Base-by-base conservation (phyloP, 1,284 basidiomycete genomes). In the Tylopilus orsonianus region DNA sequence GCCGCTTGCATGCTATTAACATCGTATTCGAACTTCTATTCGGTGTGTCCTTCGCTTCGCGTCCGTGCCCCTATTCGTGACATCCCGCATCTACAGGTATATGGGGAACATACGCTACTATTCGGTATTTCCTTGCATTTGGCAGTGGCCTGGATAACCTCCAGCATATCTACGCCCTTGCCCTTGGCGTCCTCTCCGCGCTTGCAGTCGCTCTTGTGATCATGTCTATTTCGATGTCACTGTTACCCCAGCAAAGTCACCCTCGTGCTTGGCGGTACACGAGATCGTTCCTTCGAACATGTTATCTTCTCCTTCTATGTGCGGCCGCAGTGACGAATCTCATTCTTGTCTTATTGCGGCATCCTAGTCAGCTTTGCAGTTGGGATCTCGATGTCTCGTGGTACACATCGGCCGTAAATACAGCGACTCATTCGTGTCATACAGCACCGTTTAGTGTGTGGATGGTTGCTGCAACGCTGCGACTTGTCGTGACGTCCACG, bases 341-440 rank as follows among this genome's bases (percentile, higher is more conserved):
- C 38, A 72, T 69, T 12, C 63, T 87, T 27, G 69, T 81, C 41
- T 70, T 75, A 41, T 44, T 75, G 7, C 65, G 78, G 48, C 70
- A 71, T 48, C 59, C 79, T 8, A 58, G 53, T n/a, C 64, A 68
- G 30, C 72, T 78, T 16, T 87, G 85, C 55, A 61, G 68, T 35
- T 71, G 83, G 69, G 81, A 84, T 54, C 68, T 87, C 39, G 85
- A 88, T 58, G 70, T 82, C 35, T 66, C 80, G 4, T 88, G 85
- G 85, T 75, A 79, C 7, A 58, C 64, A 12, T 60, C 67, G 5
- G 47, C 50, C 8, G 43, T 54, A 18, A 45, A 52, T 14, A 68
- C 72, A 13, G 36, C 49, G 19, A 33, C 46, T 2, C 44, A 48
- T 9, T 35, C 49, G 10, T 75, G 75, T 44, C 53, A 59, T 13